Base-by-base conservation (phyloP, 371 early-diverging fungal species). In the Thermomucor indicae-seudaticae region DNA sequence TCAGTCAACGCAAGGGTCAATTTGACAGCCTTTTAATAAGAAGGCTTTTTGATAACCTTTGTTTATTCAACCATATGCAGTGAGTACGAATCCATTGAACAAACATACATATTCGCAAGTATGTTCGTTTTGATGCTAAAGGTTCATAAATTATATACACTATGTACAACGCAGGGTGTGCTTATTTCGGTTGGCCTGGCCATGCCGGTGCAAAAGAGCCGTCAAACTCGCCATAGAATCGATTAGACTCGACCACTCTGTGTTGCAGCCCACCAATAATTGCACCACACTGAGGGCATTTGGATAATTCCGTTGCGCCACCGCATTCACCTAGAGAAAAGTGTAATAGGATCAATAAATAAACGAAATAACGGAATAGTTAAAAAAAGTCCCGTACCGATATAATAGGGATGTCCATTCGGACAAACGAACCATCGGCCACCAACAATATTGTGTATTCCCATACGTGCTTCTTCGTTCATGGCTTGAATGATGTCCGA, bases 141-240 rank as follows among this genome's bases (percentile, higher is more conserved):
- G 34, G 34, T 34, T 11, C n/a, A 34, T 34, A 34, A 34, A 11
- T 34, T n/a, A n/a, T n/a, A 14, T 40, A 19, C 41, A 40, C 11
- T 32, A 32, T 32, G 34, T 32, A 32, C 8, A 32, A n/a, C 34
- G 34, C 34, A n/a, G 34, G 34, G 34, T 8, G 34, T 6, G 44
- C 5, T 47, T 51, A 43, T 12, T 16, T 5, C 11, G 51, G 51
- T 35, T 51, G 51, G 4, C 71, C 74, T 12, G 77, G 77, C 74
- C 75, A 78, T 14, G 78, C 78, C 4, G 78, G 75, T 23, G 53
- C 17, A 4, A 60, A 24, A 0, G 66, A 70, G 1, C 73, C 73
- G 46, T 78, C 78, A 53, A 78, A 78, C 42, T 78, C 75, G 16
- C 78, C 78, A 51, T 72, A 75, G 27, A 78, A 78, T n/a, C 71